Conservation (phyloP, 73 alveolate genomes). For the Halteria grandinella region DNA sequence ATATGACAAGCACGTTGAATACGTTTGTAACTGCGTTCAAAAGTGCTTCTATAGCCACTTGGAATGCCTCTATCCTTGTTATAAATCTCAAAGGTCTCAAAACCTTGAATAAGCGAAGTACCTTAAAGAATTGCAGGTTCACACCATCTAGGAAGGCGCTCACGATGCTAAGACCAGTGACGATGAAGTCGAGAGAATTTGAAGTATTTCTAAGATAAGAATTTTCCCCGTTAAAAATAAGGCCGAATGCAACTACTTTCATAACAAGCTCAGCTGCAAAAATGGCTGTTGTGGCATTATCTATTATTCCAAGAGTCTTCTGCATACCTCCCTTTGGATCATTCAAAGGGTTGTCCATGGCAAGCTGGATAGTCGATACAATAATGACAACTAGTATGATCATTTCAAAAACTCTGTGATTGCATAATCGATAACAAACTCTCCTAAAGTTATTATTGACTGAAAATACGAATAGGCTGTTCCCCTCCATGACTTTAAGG, state of each 20-base stretch:
- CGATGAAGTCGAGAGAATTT: conserved; percentile 57
- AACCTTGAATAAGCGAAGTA: conserved; percentile 62
- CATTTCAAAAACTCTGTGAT: conserved; percentile 25
- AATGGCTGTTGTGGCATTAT: background rate
- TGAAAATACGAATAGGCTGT: conserved; percentile 9
- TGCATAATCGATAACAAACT: background rate
- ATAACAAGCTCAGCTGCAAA: conserved; percentile 33
- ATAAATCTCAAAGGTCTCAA: conserved; percentile 77
- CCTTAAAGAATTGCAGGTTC: conserved; percentile 45
- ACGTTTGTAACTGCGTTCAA: conserved; percentile 66
- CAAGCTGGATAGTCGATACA: conserved; percentile 17
- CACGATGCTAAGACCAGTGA: background rate
- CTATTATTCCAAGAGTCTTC: background rate
- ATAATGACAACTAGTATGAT: conserved; percentile 33
- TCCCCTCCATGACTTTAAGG: conserved; percentile 19
- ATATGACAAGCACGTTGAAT: conserved; percentile 63
- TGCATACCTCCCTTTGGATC: conserved; percentile 29
- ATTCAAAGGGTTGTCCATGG: conserved; percentile 50
- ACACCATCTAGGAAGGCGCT: background rate
- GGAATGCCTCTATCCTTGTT: conserved; percentile 73
- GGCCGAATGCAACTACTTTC: conserved; percentile 37
- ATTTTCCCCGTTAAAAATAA: conserved; percentile 12
- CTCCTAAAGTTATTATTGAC: conserved; percentile 2
- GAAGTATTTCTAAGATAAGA: conserved; percentile 54
- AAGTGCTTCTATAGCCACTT: conserved; percentile 34